Percentiles rank a stretch among this genome's conserved stretches.
Evolutionary conservation across 768 basidiomycete species (phyloP).

Genomic region (Strobilomyces dryophilus): DNA sequence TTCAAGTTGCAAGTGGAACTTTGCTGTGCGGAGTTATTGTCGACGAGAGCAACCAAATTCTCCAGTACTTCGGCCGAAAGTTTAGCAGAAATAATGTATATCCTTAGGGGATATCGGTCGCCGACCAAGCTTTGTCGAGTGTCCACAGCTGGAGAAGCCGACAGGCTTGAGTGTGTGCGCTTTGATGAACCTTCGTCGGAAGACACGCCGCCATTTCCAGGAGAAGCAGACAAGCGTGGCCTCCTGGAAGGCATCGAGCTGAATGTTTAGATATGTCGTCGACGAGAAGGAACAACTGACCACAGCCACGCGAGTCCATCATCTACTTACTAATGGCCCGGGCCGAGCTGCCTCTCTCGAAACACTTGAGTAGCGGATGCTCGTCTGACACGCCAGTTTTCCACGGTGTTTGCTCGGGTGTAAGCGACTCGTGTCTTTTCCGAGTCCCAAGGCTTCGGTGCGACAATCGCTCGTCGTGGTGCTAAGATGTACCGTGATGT

Average conservation of each 20-base stretch:
- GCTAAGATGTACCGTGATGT: too few species aligned
- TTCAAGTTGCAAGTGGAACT: background rate
- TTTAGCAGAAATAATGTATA: conserved; percentile 34
- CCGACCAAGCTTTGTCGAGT: background rate
- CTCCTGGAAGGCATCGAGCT: conserved; percentile 14
- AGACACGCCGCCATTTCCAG: background rate
- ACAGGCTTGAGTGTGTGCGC: background rate
- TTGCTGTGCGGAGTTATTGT: conserved; percentile 1
- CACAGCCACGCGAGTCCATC: too few species aligned
- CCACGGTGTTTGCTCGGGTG: background rate
- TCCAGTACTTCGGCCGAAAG: conserved; percentile 19
- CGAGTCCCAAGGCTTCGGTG: background rate
- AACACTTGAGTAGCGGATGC: background rate
- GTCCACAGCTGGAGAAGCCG: conserved; percentile 5
- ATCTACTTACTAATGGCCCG: too few species aligned
- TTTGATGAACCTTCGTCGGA: conserved; percentile 11
- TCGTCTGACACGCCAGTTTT: background rate
- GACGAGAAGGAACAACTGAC: too few species aligned
- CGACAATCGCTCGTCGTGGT: background rate
- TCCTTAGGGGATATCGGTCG: conserved; percentile 9
- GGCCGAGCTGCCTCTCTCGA: too few species aligned
- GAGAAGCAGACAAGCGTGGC: background rate
- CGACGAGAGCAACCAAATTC: conserved; percentile 25
- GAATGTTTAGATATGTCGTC: background rate
- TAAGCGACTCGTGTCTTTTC: background rate